Evolutionary conservation across 352 stramenopile genomes (phyloP), one percentile per base, ranked within the genome.

Genomic region (Hyaloperonospora brassicae): DNA sequence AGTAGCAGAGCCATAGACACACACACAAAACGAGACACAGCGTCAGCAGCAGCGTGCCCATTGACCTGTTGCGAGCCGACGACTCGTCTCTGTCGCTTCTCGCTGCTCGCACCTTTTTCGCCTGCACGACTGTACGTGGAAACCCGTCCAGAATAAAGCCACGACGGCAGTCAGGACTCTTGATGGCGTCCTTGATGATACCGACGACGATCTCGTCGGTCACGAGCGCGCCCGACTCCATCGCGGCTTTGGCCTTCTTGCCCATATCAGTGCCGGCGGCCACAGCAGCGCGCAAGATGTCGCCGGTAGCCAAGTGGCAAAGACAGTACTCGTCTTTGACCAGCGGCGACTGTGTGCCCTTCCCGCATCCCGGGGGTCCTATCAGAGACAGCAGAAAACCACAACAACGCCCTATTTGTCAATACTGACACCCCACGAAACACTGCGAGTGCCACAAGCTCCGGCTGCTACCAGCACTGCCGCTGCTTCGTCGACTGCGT

Each of bases 121-220:
- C 97, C 79, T 99, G 97, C 50, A 93, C 84, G 30, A 97, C 86
- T 27, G 97, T 99, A 61, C 97, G 93, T 46, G 97, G 97, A 76
- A 99, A 99, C 39, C 97, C 97, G 70, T 99, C 97, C 9, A 99
- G 79, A 68, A 99, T 98, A 70, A 99, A 99, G 34, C 97, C 97
- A 68, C 97, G 97, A 57, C 86, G 78, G 79, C 97, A 99, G 43
- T 99, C 97, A 4, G 87, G 84, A 57, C 88, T 89, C 64, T 98
- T 84, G 75, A 99, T 98, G 43, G 96, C 93, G 62, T 99, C 97
- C 61, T 96, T 93, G 65, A 99, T 98, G 74, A 99, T 99, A 41
- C 96, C 97, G 39, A 99, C 97, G 24, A 99, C 96, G 64, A 99
- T 98, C 62, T 99, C 97, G 68, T 99, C 97, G 35, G 84, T 88